Percentiles rank a stretch among this genome's conserved stretches.
These are phyloP conservation scores for Conringia planisiliqua DNA, from an alignment of 345 rosid species.

Conservation along the genomic window DNA sequence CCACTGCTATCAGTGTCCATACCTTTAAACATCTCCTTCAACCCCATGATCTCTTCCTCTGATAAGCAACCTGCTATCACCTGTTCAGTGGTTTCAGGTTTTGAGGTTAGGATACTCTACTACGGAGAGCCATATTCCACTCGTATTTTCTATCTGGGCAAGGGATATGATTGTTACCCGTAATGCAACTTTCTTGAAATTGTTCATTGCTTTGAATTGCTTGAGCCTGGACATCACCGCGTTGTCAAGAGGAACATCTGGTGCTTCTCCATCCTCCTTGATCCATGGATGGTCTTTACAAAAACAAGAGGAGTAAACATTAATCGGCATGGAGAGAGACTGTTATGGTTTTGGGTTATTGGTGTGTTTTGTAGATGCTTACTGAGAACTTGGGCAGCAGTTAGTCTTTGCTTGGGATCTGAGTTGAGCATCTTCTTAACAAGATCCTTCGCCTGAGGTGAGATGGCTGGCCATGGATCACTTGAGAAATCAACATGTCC, in stretches of 20 bases:
- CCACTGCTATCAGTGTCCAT: constrained; percentile 61
- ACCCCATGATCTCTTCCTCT: constrained; percentile 67
- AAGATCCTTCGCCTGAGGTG: constrained; percentile 58
- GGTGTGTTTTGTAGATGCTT: constrained; percentile 22
- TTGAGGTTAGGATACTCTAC: background rate
- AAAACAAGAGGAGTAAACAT: background rate
- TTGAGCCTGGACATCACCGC: constrained; percentile 75
- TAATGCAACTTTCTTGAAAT: constrained; percentile 78
- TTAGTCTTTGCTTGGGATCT: constrained; percentile 56
- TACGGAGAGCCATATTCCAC: background rate
- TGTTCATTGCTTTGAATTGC: constrained; percentile 76
- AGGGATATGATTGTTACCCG: constrained; percentile 37
- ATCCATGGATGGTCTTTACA: constrained; percentile 69
- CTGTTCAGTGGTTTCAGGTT: constrained; percentile 25
- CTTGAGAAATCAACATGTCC: constrained; percentile 54
- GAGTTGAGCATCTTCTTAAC: constrained; percentile 59
- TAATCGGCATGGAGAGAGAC: background rate
- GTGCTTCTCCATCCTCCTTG: constrained; percentile 80
- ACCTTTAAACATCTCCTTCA: constrained; percentile 59
- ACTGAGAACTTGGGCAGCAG: constrained; percentile 60
- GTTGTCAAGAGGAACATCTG: constrained; percentile 77
- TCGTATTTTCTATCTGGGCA: background rate
- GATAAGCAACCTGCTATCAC: constrained; percentile 64
- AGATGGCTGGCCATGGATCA: constrained; percentile 64
- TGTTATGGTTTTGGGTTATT: background rate